Conservation (phyloP, 2,329 filamentous ascomycete genomes). For the Zymoseptoria passerinii region DNA sequence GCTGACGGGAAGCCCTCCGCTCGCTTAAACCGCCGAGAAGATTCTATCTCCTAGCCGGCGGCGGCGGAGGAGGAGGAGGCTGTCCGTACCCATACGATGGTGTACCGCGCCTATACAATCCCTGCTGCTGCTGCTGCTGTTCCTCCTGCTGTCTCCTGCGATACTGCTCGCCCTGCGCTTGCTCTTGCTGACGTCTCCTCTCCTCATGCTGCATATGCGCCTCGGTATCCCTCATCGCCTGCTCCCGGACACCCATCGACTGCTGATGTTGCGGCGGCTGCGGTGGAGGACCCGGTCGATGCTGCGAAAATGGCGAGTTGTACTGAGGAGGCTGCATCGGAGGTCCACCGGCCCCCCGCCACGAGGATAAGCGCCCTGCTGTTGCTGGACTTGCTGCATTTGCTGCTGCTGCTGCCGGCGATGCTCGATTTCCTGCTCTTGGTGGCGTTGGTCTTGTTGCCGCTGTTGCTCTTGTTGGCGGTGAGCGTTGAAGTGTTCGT, state of each 20-base stretch:
- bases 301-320: conserved; percentile 2
- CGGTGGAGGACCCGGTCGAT: background rate
- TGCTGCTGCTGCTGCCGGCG: conserved; percentile 16
- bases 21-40: background rate
- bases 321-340: conserved; percentile 3
- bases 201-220: conserved; percentile 14
- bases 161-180: conserved; percentile 12
- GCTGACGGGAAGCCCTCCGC: background rate
- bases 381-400: conserved; percentile 13
- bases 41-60: background rate
- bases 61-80: background rate
- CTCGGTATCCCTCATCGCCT: conserved; percentile 19
- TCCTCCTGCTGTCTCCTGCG: conserved; percentile 13
- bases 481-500: conserved; percentile 3
- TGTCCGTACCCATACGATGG: background rate
- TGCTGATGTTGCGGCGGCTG: conserved; percentile 1
- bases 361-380: conserved; percentile 10
- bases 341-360: conserved; percentile 2
- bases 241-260: conserved; percentile 13
- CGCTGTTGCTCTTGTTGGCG: conserved; percentile 5
- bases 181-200: conserved; percentile 6
- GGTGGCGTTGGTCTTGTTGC: conserved; percentile 7
- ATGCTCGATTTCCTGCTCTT: conserved; percentile 16
- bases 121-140: conserved; percentile 1
- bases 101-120: background rate